phyloP scores from a whole-genome alignment of 2,329 filamentous ascomycete genomes.

The Akanthomyces uredinophilus region DNA sequence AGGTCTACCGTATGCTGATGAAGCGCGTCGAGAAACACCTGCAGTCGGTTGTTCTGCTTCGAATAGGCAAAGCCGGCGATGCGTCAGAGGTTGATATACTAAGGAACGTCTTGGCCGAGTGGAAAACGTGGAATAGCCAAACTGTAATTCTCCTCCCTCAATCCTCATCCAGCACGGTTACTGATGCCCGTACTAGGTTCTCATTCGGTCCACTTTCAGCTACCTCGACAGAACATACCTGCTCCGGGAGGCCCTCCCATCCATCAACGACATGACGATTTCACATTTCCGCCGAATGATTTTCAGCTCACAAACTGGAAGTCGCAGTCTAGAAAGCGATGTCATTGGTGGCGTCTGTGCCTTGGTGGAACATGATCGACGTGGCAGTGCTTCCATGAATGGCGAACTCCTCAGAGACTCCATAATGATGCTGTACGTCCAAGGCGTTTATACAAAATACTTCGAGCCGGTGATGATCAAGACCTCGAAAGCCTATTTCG shows the following conservation, averaged over 20 bases:
- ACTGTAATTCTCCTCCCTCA: slow-evolving; percentile 48
- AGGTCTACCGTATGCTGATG: slow-evolving; percentile 62
- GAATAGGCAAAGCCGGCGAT: slow-evolving; percentile 46
- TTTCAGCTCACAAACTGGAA: slow-evolving; percentile 33
- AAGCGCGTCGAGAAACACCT: slow-evolving; percentile 65
- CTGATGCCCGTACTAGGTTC: slow-evolving; percentile 44
- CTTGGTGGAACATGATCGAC: slow-evolving; percentile 68
- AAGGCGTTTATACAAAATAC: slow-evolving; percentile 70
- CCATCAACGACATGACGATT: slow-evolving; percentile 78
- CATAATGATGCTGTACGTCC: slow-evolving; percentile 78
- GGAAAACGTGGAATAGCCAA: slow-evolving; percentile 75
- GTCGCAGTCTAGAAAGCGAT: slow-evolving; percentile 27
- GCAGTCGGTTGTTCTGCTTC: slow-evolving; percentile 51
- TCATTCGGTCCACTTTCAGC: slow-evolving; percentile 84
- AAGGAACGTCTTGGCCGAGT: slow-evolving; percentile 50
- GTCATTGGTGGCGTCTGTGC: slow-evolving; percentile 59
- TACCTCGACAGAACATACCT: slow-evolving; percentile 90
- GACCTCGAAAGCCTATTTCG: slow-evolving; percentile 63
- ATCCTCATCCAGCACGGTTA: slow-evolving; percentile 2
- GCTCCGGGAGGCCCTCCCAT: slow-evolving; percentile 62
- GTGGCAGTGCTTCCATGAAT: slow-evolving; percentile 52
- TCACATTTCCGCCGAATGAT: slow-evolving; percentile 63
- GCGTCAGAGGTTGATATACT: slow-evolving; percentile 59
- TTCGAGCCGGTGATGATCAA: slow-evolving; percentile 75
- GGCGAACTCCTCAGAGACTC: slow-evolving; percentile 64